Evolutionary conservation across 2,329 filamentous ascomycete species (phyloP).

Genomic region (Colletotrichum theobromicola): DNA sequence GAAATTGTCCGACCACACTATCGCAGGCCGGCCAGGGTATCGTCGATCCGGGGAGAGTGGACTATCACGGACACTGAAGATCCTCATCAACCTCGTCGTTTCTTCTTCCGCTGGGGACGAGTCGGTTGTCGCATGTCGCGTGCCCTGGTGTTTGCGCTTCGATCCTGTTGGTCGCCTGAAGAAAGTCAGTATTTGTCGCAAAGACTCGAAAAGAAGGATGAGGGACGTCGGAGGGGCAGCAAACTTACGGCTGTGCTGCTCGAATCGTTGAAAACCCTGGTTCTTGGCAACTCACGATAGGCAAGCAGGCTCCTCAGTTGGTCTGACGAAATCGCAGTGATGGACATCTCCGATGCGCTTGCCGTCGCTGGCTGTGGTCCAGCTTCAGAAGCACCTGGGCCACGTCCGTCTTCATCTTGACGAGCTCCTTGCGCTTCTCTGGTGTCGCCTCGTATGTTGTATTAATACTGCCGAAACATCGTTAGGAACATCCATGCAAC

Average conservation of each 20-base stretch:
- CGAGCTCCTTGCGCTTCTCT: conserved; percentile 1
- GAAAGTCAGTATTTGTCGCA: neutral
- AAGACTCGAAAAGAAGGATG: neutral
- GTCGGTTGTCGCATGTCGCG: neutral
- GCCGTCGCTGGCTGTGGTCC: neutral
- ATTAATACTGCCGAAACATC: neutral
- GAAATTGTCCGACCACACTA: neutral
- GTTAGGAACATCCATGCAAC: neutral
- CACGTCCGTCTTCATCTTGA: neutral
- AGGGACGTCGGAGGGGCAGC: neutral
- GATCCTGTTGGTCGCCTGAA: neutral
- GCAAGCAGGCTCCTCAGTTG: neutral
- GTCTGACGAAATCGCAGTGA: neutral
- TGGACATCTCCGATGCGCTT: neutral
- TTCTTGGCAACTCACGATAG: neutral
- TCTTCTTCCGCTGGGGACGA: neutral
- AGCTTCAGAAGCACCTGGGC: neutral
- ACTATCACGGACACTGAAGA: neutral
- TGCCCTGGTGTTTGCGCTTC: neutral
- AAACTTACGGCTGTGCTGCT: neutral
- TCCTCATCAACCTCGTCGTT: neutral
- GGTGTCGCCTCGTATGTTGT: neutral
- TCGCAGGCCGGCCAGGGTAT: neutral
- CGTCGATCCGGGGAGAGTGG: neutral
- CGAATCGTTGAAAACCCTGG: neutral